Evolutionary conservation across 371 early-diverging fungal genomes (phyloP), one percentile per base, ranked within the genome.

Genomic region (Blyttiomyces sp.): DNA sequence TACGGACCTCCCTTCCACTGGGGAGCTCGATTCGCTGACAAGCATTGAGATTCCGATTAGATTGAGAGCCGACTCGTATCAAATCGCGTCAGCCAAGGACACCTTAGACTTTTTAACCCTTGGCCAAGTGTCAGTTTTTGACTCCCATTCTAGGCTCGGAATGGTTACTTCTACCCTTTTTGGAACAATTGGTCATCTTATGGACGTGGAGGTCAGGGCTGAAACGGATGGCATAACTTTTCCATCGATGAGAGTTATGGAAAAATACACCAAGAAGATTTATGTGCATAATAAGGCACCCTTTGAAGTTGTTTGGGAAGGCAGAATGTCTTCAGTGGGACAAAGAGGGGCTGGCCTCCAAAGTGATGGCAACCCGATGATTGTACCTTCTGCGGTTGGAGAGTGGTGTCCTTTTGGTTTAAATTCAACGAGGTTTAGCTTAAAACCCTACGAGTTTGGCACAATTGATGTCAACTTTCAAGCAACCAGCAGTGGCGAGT

Each of bases 361-460:
- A 39, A 43, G 58, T 7, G 63, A 42, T 46, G 68, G 56, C 9
- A 48, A 52, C 9, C 50, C 62, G 11, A 44, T 56, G 62, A 59
- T 56, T 4, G 55, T 55, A 13, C 69, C 67, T 6, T 56, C 57
- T 2, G 4, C 52, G 39, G 17, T 48, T 42, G n/a, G 49, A 13
- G 74, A 70, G 31, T 72, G 74, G 73, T 66, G 68, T 61, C 79
- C 78, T 3, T 82, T 82, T 60, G 54, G 64, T 7, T 45, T 79
- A 7, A 57, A 61, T 2, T 27, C 45, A 2, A 45, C 64, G 6
- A 56, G 69, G 50, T 36, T 74, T 9, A 71, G 32, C 23, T 65
- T 82, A 9, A 79, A 79, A 42, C 82, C 82, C 7, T 77, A 49
- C 57, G 79, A 79, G 36, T 66, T 56, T 23, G 66, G 54, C 11